phyloP scores from a whole-genome alignment of 2,329 filamentous ascomycete species.

The Rutstroemia sp. region DNA sequence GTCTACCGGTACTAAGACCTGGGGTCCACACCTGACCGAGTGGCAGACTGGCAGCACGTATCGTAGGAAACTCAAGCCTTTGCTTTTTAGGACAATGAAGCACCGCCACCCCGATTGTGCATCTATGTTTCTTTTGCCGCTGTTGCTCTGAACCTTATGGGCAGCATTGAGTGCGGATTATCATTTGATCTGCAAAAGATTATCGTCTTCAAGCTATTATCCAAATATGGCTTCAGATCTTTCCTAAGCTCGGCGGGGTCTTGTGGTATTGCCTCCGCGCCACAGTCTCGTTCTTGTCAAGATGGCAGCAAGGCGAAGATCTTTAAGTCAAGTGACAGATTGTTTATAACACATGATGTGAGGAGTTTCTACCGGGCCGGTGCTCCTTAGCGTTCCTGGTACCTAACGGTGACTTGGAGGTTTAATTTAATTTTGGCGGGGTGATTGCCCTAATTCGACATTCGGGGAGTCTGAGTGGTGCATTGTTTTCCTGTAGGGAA shows the following conservation, averaged over 20 bases:
- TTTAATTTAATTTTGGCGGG: slow-evolving; percentile 1
- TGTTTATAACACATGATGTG: slow-evolving; percentile 5
- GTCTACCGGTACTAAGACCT: background rate
- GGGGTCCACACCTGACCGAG: background rate
- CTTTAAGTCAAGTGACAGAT: slow-evolving; percentile 1
- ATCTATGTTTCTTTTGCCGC: too few species aligned
- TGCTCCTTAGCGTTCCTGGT: slow-evolving; percentile 3
- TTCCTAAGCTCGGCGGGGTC: background rate
- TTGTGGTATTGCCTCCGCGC: background rate
- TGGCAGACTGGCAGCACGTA: background rate
- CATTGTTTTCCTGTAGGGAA: background rate
- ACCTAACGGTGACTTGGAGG: background rate
- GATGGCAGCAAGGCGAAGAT: background rate
- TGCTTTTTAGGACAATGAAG: too few species aligned
- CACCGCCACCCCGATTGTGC: too few species aligned
- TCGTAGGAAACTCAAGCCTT: background rate
- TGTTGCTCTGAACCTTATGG: too few species aligned
- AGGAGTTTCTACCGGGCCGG: slow-evolving; percentile 3
- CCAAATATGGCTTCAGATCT: background rate
- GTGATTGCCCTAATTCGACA: background rate
- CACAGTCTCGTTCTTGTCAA: background rate
- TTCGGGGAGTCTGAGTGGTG: background rate
- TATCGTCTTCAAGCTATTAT: background rate
- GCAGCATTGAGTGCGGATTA: too few species aligned
- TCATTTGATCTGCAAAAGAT: too few species aligned